Conservation (phyloP, 345 rosid genomes). For the Sisymbrium irio region DNA sequence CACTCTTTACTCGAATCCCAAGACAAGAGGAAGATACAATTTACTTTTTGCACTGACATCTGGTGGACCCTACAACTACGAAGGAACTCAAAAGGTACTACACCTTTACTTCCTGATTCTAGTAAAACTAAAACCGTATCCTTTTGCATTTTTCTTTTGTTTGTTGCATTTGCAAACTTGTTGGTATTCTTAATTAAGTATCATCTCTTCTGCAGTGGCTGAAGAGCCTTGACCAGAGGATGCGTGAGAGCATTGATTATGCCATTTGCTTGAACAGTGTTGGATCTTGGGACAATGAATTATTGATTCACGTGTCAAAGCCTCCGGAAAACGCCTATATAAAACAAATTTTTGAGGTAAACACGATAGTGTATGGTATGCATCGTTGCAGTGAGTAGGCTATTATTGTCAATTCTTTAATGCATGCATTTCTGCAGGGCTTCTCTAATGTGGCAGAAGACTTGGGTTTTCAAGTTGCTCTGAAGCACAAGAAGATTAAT, state of each 20-base stretch:
- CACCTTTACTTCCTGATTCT: constrained; percentile 10
- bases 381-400: constrained; percentile 10
- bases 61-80: constrained; percentile 96
- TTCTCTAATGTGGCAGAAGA: constrained; percentile 78
- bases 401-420: constrained; percentile 22
- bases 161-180: not conserved
- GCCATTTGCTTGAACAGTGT: constrained; percentile 96
- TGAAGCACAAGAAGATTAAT: constrained; percentile 97
- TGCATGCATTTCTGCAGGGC: constrained; percentile 51
- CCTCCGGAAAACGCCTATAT: constrained; percentile 91
- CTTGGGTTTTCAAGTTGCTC: constrained; percentile 67
- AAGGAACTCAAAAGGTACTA: constrained; percentile 91
- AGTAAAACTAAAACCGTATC: constrained; percentile 10
- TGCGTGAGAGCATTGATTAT: constrained; percentile 95
- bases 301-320: constrained; percentile 85
- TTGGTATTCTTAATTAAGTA: constrained; percentile 14
- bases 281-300: constrained; percentile 75
- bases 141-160: not conserved
- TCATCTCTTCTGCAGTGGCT: constrained; percentile 73
- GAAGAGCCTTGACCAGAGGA: constrained; percentile 90
- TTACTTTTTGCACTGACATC: constrained; percentile 92
- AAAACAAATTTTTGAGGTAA: constrained; percentile 90
- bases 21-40: constrained; percentile 93
- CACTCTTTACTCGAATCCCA: constrained; percentile 86
- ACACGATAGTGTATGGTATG: constrained; percentile 20